A percentile compares a stretch with the other conserved stretches of the same genome.
Evolutionary conservation across 164 flowering plant genomes (phyloP).

Genomic region (Magnolia kwangsiensis): DNA sequence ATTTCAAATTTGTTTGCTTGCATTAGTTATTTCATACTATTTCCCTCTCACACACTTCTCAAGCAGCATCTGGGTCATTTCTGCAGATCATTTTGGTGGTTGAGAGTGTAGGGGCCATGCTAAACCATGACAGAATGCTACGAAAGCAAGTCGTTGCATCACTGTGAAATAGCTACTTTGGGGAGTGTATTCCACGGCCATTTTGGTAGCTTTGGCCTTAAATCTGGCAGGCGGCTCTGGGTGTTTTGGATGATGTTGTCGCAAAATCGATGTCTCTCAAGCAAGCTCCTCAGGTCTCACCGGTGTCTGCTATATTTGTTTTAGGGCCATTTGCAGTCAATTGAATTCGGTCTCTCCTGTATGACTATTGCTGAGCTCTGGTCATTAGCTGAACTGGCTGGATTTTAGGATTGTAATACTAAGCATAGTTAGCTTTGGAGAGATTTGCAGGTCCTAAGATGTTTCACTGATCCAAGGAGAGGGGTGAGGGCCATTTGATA

Average conservation of each 20-base stretch:
- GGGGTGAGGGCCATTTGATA: too few species aligned
- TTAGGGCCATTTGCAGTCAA: too few species aligned
- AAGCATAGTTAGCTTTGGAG: too few species aligned
- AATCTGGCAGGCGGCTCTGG: neutral
- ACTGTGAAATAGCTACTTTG: conserved; percentile 12
- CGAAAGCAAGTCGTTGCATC: conserved; percentile 31
- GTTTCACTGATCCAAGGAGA: too few species aligned
- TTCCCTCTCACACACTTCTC: neutral
- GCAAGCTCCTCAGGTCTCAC: neutral
- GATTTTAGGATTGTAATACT: too few species aligned
- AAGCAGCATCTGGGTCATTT: conserved; percentile 1
- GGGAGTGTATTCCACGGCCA: neutral
- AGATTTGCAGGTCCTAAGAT: too few species aligned
- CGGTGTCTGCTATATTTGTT: too few species aligned
- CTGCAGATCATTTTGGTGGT: conserved; percentile 83
- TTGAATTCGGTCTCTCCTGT: too few species aligned
- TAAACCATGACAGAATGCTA: conserved; percentile 75
- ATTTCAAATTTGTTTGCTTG: neutral
- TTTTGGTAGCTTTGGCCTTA: neutral
- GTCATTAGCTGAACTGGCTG: too few species aligned
- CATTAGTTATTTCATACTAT: neutral
- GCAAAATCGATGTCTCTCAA: neutral
- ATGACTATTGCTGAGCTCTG: too few species aligned
- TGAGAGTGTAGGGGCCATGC: conserved; percentile 79
- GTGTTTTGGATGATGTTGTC: neutral